These are phyloP conservation scores for Clitoria ternatea DNA, from an alignment of 306 rosid genomes.

Conservation along the genomic window DNA sequence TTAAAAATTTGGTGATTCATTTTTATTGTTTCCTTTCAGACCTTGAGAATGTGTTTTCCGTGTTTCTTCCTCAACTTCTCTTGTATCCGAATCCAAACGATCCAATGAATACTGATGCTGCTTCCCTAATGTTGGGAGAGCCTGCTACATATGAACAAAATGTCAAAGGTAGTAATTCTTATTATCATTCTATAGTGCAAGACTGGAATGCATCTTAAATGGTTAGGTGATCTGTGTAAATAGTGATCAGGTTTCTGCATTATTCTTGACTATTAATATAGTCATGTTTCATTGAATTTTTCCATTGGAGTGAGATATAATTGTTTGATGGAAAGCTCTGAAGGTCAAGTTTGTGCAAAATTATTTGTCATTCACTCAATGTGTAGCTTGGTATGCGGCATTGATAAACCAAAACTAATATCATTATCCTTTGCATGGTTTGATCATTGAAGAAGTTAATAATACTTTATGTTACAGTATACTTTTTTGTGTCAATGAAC, in stretches of 20 bases:
- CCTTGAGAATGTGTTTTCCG: conserved; percentile 81
- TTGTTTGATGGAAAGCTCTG: background rate
- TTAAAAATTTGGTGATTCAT: conserved; percentile 10
- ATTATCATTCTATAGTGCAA: background rate
- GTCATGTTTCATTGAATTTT: background rate
- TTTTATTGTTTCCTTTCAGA: conserved; percentile 42
- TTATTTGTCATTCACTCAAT: background rate
- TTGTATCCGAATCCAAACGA: conserved; percentile 87
- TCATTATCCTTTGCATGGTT: background rate
- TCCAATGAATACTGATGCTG: conserved; percentile 88
- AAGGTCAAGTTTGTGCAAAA: background rate
- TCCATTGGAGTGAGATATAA: background rate
- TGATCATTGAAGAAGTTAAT: background rate
- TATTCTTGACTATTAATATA: background rate
- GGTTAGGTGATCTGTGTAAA: background rate
- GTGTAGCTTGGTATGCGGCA: background rate
- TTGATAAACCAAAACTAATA: background rate
- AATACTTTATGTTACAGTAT: background rate
- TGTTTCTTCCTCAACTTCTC: conserved; percentile 93
- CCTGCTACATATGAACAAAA: conserved; percentile 62
- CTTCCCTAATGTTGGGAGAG: conserved; percentile 82
- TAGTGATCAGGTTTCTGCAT: background rate
- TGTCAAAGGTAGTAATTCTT: conserved; percentile 64
- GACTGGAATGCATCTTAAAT: conserved; percentile 6
- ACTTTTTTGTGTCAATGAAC: conserved; percentile 24